phyloP scores from a whole-genome alignment of 352 stramenopile genomes.

The Peronospora belbahrii region DNA sequence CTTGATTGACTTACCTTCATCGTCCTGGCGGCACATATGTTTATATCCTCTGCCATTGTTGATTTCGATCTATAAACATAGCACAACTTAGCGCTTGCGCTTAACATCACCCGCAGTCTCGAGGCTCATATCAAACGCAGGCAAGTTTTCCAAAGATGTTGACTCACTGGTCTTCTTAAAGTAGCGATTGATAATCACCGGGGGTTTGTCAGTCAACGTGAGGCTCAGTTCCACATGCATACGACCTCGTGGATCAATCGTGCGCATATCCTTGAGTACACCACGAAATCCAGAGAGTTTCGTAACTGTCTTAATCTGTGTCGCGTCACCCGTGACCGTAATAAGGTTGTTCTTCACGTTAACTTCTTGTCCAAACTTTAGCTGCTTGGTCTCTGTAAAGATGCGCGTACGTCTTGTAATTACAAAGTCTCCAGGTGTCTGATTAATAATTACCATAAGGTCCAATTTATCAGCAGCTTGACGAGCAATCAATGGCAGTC shows the following conservation, averaged over 20 bases:
- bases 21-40: too few relatives aligned
- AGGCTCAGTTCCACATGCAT: slow-evolving; percentile 82
- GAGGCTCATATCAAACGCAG: slow-evolving; percentile 77
- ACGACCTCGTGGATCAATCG: slow-evolving; percentile 61
- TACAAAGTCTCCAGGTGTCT: slow-evolving; percentile 75
- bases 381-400: slow-evolving; percentile 85
- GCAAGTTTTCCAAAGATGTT: slow-evolving; percentile 82
- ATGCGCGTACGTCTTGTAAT: slow-evolving; percentile 85
- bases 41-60: not conserved
- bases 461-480: slow-evolving; percentile 84
- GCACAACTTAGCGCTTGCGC: slow-evolving; percentile 60
- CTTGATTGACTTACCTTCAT: too few relatives aligned
- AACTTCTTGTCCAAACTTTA: slow-evolving; percentile 83
- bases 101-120: slow-evolving; percentile 79
- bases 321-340: slow-evolving; percentile 67
- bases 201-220: slow-evolving; percentile 58
- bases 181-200: slow-evolving; percentile 74
- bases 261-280: slow-evolving; percentile 64
- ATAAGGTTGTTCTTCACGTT: slow-evolving; percentile 87
- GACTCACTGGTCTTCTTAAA: slow-evolving; percentile 86
- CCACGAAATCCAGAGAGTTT: slow-evolving; percentile 76
- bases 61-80: slow-evolving; percentile 10
- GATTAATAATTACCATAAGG: slow-evolving; percentile 85
- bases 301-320: slow-evolving; percentile 69
- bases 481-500: slow-evolving; percentile 75